These are phyloP conservation scores for Brassica rapa DNA, from an alignment of 345 rosid species.

Conservation along the genomic window DNA sequence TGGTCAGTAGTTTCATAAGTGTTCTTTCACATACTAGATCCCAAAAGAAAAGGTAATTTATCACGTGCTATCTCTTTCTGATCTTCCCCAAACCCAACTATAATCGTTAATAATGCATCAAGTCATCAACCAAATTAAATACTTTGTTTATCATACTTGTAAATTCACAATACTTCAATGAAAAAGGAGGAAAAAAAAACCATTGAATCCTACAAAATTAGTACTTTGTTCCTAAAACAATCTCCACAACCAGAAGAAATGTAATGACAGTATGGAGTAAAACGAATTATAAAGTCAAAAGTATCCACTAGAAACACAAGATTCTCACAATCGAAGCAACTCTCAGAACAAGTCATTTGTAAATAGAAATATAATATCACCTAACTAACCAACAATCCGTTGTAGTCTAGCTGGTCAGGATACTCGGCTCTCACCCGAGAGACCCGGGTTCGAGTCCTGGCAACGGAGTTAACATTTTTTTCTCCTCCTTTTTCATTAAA, in stretches of 20 bases:
- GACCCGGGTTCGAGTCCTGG: conserved; percentile 37
- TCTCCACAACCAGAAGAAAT: neutral
- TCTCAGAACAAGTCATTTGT: neutral
- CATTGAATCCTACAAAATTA: neutral
- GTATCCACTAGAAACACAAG: neutral
- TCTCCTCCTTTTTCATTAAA: neutral
- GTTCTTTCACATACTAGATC: neutral
- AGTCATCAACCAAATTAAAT: neutral
- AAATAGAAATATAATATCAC: neutral
- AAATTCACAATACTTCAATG: neutral
- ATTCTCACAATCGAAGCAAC: neutral
- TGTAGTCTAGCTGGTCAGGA: conserved; percentile 43
- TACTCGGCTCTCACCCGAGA: conserved; percentile 74
- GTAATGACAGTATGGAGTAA: neutral
- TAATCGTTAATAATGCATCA: neutral
- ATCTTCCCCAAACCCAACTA: neutral
- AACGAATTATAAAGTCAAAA: neutral
- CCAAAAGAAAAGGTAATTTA: conserved; percentile 16
- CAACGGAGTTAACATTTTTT: neutral
- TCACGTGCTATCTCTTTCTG: conserved; percentile 14
- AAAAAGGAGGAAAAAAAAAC: neutral
- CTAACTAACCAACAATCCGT: neutral
- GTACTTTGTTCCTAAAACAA: neutral
- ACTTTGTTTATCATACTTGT: neutral
- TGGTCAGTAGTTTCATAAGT: conserved; percentile 17